Base-by-base conservation (phyloP, 768 basidiomycete species). In the Rhizopogon roseolus region DNA sequence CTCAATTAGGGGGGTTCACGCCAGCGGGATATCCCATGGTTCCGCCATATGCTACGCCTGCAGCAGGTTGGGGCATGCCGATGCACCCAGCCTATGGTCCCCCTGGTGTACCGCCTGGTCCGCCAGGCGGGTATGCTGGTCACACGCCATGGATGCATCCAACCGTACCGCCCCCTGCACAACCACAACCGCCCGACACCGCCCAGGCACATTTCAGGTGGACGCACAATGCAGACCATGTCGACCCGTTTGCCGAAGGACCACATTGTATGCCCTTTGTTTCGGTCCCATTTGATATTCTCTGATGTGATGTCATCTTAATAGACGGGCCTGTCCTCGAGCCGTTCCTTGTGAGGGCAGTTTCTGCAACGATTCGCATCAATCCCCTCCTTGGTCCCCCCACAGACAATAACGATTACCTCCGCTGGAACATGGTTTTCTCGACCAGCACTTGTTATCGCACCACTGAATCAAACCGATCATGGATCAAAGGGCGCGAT, bases 391-490 rank as follows among this genome's bases (percentile, higher is more conserved):
- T 90, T 14, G 61, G 68, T 0, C 82, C 84, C 17, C 71, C 66
- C 55, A 66, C 76, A 0, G 73, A 74, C 66, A 4, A 69, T 5
- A 75, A 79, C 1, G 76, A 77, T 5, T 79, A 80, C 62, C 70
- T 90, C 41, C 80, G 78, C 44, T 90, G 88, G 86, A 86, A 87
- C 68, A 86, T 90, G 83, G 75, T 86, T 40, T 88, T 82, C 64
- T 71, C 73, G 6, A 78, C 85, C 6, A 78, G 75, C 39, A 75
- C 81, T 54, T 82, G 83, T 51, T 79, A 79, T 59, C 79, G 83
- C 53, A 86, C 84, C 4, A 76, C 72, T n/a, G 88, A 89, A 54
- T 73, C 77, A 4, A 57, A 71, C 2, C 72, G 81, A 22, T 88
- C 87, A 0, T 90, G 88, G 88, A 73, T 79, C 4, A 73, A 71